Base-by-base conservation (phyloP, 768 basidiomycete species). In the Collybia sordida region DNA sequence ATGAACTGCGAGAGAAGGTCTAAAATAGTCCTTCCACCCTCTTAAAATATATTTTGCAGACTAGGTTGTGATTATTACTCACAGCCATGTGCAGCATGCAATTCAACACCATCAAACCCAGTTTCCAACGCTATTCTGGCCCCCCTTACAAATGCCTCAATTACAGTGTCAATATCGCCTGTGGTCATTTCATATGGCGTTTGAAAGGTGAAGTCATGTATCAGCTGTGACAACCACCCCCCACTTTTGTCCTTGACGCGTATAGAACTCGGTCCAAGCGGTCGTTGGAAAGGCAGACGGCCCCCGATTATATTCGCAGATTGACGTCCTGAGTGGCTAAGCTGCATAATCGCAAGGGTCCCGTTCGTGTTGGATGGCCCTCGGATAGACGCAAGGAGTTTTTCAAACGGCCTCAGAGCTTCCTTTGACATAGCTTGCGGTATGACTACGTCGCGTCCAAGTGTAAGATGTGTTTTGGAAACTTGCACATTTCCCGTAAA, bases 71-170 rank as follows among this genome's bases (percentile, higher is more conserved):
- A 51, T 17, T 17, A 25, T 4, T 21, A 80, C 88, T 66, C 47
- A 91, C 88, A 94, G 31, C 93, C 93, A 65, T 95, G 93, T 1
- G 86, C 86, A 21, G 75, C 86, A 63, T 97, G 95, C 8, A 98
- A 53, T 59, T 97, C 82, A 3, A 96, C 70, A 0, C 95, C 94
- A 54, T 96, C 90, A 63, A 93, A 95, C 0, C 90, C 91, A 35
- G 86, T 70, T 46, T 77, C 63, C 15, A 73, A 64, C 7, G 90
- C 91, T 25, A 89, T 58, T 36, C 66, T 59, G 0, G 93, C 90
- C 4, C 86, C 90, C 35, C 70, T 68, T 2, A 87, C 77, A 59
- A 96, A 98, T 6, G 66, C 70, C 1, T 72, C 69, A 0, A 91
- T 76, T 5, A 84, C 77, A 8, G 72, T 56, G 19, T 81, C 72